phyloP scores from a whole-genome alignment of 1,284 basidiomycete genomes.

The Takashimella koratensis region DNA sequence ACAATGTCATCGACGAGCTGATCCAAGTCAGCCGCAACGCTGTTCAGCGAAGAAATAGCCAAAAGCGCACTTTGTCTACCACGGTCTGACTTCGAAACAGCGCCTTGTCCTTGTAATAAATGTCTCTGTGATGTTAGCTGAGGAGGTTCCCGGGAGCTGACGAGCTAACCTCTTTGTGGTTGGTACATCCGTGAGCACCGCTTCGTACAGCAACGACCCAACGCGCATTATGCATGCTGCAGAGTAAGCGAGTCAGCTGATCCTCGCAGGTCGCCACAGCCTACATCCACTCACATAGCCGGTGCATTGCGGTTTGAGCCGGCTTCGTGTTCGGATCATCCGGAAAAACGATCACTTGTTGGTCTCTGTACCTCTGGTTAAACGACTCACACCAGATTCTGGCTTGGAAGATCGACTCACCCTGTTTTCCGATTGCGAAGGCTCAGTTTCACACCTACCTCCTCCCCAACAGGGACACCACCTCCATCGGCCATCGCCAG shows the following conservation, averaged over 20 bases:
- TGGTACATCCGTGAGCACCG: conserved; percentile 21
- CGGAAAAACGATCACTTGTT: conserved; percentile 29
- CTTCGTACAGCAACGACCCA: conserved; percentile 33
- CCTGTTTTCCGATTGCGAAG: conserved; percentile 17
- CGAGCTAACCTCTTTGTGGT: conserved; percentile 36
- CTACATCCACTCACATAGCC: too few species aligned
- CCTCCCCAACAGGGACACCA: not conserved
- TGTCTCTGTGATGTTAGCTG: conserved; percentile 57
- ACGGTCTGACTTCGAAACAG: conserved; percentile 69
- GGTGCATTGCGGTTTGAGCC: conserved; percentile 9
- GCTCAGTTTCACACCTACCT: conserved; percentile 6
- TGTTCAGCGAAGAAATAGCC: too few species aligned
- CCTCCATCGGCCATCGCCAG: conserved; percentile 1
- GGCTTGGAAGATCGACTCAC: too few species aligned
- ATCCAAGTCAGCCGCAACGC: too few species aligned
- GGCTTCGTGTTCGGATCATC: conserved; percentile 18
- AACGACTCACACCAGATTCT: too few species aligned
- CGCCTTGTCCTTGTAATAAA: conserved; percentile 76
- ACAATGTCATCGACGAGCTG: conserved; percentile 85
- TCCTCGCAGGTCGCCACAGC: too few species aligned
- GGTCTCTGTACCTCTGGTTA: conserved; percentile 17
- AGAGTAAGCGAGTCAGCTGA: too few species aligned
- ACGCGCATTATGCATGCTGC: conserved; percentile 32
- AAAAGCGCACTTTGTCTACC: conserved; percentile 61
- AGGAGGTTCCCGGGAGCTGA: not conserved